These are phyloP conservation scores for Alternaria gaisen DNA, from an alignment of 2,329 filamentous ascomycete genomes.

Conservation along the genomic window DNA sequence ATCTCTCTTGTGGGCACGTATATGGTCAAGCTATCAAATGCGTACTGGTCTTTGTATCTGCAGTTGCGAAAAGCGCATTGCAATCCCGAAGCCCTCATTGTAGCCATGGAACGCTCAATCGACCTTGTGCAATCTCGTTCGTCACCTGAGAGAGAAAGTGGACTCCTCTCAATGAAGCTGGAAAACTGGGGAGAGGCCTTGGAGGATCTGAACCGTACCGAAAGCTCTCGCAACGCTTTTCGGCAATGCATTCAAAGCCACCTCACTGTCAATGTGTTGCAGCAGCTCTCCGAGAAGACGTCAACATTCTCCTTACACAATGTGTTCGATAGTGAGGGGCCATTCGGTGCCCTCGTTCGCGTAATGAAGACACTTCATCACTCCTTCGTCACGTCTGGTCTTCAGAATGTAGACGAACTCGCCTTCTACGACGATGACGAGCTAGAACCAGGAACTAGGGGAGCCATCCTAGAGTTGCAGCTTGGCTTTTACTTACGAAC, in stretches of 20 bases:
- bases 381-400: slow-evolving; percentile 53
- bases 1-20: slow-evolving; percentile 30
- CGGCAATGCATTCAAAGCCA: slow-evolving; percentile 69
- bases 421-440: slow-evolving; percentile 48
- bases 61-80: slow-evolving; percentile 58
- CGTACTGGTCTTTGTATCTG: slow-evolving; percentile 73
- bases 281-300: slow-evolving; percentile 62
- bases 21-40: slow-evolving; percentile 73
- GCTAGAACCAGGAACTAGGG: slow-evolving; percentile 42
- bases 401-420: slow-evolving; percentile 62
- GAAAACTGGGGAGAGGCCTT: slow-evolving; percentile 72
- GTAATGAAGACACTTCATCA: slow-evolving; percentile 68
- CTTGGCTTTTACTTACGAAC: slow-evolving; percentile 44
- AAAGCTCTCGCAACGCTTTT: slow-evolving; percentile 67
- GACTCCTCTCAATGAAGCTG: slow-evolving; percentile 69
- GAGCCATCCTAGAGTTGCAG: slow-evolving; percentile 55
- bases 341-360: slow-evolving; percentile 64
- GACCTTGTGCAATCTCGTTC: slow-evolving; percentile 67
- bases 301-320: slow-evolving; percentile 59
- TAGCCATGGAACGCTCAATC: slow-evolving; percentile 70
- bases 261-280: slow-evolving; percentile 66
- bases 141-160: slow-evolving; percentile 65
- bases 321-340: slow-evolving; percentile 64
- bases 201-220: slow-evolving; percentile 61
- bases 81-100: slow-evolving; percentile 58